These are phyloP conservation scores for Hypoxylon sp. DNA, from an alignment of 2,329 filamentous ascomycete species.

Conservation along the genomic window DNA sequence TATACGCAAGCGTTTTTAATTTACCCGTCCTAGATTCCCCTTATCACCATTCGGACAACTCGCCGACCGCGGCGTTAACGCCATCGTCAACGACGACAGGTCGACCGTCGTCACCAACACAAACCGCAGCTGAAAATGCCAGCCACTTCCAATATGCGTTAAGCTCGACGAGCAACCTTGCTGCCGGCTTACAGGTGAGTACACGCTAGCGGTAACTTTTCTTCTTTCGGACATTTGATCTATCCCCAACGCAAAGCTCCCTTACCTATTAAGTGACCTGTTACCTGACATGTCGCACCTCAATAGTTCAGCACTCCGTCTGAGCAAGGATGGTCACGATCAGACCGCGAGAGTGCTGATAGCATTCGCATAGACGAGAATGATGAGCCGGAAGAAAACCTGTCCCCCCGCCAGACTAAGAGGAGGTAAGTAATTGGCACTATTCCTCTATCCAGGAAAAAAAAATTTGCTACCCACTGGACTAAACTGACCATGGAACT, in stretches of 20 bases:
- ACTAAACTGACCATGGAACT: conserved; percentile 31
- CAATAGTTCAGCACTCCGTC: conserved; percentile 27
- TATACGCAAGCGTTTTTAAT: conserved; percentile 32
- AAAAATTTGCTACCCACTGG: not conserved
- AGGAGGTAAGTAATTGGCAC: conserved; percentile 27
- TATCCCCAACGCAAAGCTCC: not conserved
- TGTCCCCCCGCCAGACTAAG: conserved; percentile 20
- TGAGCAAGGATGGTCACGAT: conserved; percentile 31
- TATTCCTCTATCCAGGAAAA: conserved; percentile 7
- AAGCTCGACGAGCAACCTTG: conserved; percentile 21
- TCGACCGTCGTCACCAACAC: conserved; percentile 22
- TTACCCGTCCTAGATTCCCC: conserved; percentile 17
- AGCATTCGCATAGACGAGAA: conserved; percentile 26
- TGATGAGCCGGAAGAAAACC: conserved; percentile 22
- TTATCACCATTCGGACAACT: conserved; percentile 15
- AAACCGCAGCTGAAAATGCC: conserved; percentile 6
- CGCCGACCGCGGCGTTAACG: conserved; percentile 14
- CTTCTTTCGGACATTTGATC: conserved; percentile 19
- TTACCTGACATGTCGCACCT: conserved; percentile 5
- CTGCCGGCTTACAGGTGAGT: conserved; percentile 18
- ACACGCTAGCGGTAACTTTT: conserved; percentile 5
- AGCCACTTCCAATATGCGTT: conserved; percentile 33
- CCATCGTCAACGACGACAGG: conserved; percentile 11
- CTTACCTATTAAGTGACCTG: conserved; percentile 12
- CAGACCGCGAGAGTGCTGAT: conserved; percentile 23